Conservation (phyloP, 768 basidiomycete species). For the Hygrocybe coccinea region DNA sequence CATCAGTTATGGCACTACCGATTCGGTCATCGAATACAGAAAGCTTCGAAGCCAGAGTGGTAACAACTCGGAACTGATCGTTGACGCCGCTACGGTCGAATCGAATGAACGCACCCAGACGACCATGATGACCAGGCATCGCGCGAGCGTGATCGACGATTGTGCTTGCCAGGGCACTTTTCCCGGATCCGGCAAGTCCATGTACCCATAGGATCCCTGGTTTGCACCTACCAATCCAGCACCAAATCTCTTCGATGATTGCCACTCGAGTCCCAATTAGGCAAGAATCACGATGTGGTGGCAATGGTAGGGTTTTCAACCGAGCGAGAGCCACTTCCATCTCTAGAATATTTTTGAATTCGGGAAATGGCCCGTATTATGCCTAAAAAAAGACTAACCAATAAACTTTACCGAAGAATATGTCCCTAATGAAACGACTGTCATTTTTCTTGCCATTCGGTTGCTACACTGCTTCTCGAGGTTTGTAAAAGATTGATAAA, state of each 20-base stretch:
- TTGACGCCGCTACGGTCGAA: constrained; percentile 8
- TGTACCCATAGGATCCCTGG: not conserved
- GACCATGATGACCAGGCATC: not conserved
- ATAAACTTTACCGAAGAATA: too few relatives aligned
- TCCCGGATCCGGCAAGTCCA: constrained; percentile 5
- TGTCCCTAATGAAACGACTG: too few relatives aligned
- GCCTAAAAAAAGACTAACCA: too few relatives aligned
- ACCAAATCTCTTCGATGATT: not conserved
- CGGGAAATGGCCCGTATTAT: too few relatives aligned
- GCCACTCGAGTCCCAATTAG: not conserved
- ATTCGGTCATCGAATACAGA: not conserved
- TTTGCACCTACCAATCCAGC: not conserved
- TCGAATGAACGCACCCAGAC: constrained; percentile 16
- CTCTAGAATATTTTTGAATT: too few relatives aligned
- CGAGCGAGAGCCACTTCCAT: too few relatives aligned
- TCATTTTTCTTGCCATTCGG: too few relatives aligned
- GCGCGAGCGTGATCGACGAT: constrained; percentile 1
- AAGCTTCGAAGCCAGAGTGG: constrained; percentile 9
- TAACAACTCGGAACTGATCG: constrained; percentile 6
- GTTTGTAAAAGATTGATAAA: not conserved
- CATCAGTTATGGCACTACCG: not conserved
- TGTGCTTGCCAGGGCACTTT: constrained; percentile 13
- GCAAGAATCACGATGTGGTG: not conserved
- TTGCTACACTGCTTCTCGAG: not conserved
- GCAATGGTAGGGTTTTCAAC: too few relatives aligned